Evolutionary conservation across 306 rosid genomes (phyloP).

Genomic region (Quercus alba): DNA sequence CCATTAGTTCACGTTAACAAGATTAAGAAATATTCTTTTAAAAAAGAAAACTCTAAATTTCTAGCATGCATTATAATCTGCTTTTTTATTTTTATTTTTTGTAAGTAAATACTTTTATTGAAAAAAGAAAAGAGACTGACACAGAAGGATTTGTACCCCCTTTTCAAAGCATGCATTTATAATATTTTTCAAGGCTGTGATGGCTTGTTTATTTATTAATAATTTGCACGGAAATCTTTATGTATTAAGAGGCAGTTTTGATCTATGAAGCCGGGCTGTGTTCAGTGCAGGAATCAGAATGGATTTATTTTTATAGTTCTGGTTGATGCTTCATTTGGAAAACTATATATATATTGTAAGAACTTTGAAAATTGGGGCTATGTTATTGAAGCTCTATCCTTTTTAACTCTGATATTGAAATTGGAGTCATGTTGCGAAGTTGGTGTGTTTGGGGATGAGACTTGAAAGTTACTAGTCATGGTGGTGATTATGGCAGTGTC

Average conservation of each 20-base stretch:
- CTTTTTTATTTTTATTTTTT: too few relatives aligned
- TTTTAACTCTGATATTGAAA: not conserved
- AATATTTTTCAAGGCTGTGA: not conserved
- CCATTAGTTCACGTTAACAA: not conserved
- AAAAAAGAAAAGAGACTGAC: too few relatives aligned
- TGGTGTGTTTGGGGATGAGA: not conserved
- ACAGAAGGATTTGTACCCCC: too few relatives aligned
- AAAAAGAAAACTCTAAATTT: not conserved
- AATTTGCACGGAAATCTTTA: not conserved
- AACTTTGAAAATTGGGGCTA: not conserved
- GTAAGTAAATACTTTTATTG: too few relatives aligned
- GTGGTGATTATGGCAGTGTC: not conserved
- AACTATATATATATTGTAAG: not conserved
- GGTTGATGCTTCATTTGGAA: not conserved
- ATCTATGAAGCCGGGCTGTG: not conserved
- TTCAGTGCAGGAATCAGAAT: not conserved
- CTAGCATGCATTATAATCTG: not conserved
- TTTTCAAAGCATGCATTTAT: too few relatives aligned
- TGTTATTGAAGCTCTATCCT: not conserved
- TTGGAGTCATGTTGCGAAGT: not conserved
- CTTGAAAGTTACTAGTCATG: not conserved
- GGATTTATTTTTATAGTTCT: not conserved
- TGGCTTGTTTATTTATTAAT: not conserved
- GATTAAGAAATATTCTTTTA: not conserved
- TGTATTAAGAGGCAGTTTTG: not conserved